Evolutionary conservation across 2,329 filamentous ascomycete genomes (phyloP), one percentile per base, ranked within the genome.

Genomic region (Lithohypha guttulata): DNA sequence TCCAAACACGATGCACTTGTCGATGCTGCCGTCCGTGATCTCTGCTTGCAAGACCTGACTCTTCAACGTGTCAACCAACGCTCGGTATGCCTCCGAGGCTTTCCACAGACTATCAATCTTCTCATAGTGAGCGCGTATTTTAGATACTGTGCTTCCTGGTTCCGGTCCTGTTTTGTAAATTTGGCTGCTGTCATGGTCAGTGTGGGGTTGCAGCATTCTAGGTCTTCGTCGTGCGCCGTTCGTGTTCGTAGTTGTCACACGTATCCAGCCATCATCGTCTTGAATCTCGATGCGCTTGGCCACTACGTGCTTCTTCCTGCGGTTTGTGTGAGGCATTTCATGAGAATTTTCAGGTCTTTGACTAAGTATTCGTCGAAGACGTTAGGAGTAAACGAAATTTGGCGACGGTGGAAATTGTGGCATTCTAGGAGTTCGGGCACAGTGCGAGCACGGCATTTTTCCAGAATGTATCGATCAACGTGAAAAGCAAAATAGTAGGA

Each of bases 281-380:
- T 20, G 25, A 15, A 40, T 23, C 19, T 40, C 28, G 20, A 34
- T n/a, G 4, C 37, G 37, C 17, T 40, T 40, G 4, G 21, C 15
- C 7, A 19, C 20, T 9, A 30, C 17, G 19, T 19, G 18, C 26
- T 27, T 40, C 37, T 33, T 40, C 19, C 20, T 40, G 29, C 23
- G 29, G n/a, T 26, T 40, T 15, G 37, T 40, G 18, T 40, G 37
- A 40, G 37, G 37, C 37, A 40, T 40, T 4, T 7, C 22, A 28
- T 18, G 15, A 19, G 13, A 4, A 11, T 15, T 11, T 15, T 30
- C 9, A 17, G 11, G 35, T 14, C 7, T 14, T n/a, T n/a, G n/a
- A n/a, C n/a, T n/a, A n/a, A n/a, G n/a, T n/a, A n/a, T n/a, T n/a
- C n/a, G n/a, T n/a, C n/a, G n/a, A n/a, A n/a, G n/a, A n/a, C n/a